Conservation (phyloP, 2,329 filamentous ascomycete genomes). For the Venturia pyrina region DNA sequence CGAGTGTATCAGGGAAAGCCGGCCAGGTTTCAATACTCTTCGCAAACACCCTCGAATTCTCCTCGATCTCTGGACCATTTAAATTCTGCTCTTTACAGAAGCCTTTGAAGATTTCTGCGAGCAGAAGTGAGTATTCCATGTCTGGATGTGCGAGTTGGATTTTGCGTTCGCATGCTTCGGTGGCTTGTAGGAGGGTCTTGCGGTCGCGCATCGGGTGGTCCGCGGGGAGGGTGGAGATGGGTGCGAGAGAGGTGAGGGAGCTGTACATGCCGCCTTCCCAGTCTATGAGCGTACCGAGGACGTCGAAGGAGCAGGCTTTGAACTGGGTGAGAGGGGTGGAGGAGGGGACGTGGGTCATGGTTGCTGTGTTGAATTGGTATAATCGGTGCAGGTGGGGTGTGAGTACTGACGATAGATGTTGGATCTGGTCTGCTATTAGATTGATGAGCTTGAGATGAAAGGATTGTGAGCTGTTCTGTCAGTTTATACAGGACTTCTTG, state of each 20-base stretch:
- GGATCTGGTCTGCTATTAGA: background rate
- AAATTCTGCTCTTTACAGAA: slow-evolving; percentile 34
- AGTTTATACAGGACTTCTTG: background rate
- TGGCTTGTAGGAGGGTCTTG: slow-evolving; percentile 17
- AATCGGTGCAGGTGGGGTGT: background rate
- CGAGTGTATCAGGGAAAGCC: slow-evolving; percentile 48
- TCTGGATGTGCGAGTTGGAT: slow-evolving; percentile 46
- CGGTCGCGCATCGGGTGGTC: slow-evolving; percentile 29
- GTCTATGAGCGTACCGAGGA: slow-evolving; percentile 17
- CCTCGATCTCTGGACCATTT: slow-evolving; percentile 20
- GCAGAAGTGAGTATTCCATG: slow-evolving; percentile 50
- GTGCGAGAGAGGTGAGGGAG: slow-evolving; percentile 38
- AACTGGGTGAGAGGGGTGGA: slow-evolving; percentile 12
- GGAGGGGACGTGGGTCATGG: slow-evolving; percentile 9
- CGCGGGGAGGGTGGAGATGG: slow-evolving; percentile 30
- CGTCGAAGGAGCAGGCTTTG: slow-evolving; percentile 40
- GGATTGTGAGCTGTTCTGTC: background rate
- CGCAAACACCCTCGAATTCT: slow-evolving; percentile 34
- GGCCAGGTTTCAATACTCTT: slow-evolving; percentile 43
- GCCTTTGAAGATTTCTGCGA: slow-evolving; percentile 40
- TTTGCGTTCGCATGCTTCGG: slow-evolving; percentile 13
- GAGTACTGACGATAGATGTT: background rate
- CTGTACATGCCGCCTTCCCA: slow-evolving; percentile 59
- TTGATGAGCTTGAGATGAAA: background rate
- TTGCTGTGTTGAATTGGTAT: background rate